A percentile compares a stretch with the other conserved stretches of the same genome.
phyloP scores from a whole-genome alignment of 2,329 filamentous ascomycete genomes.

The Cercospora sp. region DNA sequence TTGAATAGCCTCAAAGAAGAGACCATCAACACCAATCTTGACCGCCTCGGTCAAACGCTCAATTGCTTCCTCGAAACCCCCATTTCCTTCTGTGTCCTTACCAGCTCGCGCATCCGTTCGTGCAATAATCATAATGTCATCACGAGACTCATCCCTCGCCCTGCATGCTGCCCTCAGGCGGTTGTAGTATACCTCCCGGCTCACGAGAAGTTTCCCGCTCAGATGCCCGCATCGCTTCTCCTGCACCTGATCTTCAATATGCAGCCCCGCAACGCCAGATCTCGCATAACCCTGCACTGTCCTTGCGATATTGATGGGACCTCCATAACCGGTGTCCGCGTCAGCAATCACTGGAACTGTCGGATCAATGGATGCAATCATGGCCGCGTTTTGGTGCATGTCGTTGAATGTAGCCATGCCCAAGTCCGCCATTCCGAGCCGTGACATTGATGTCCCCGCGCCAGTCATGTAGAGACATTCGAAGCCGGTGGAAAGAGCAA shows the following conservation, averaged over 20 bases:
- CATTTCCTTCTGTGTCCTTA: slow-evolving; percentile 35
- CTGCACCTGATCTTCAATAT: slow-evolving; percentile 64
- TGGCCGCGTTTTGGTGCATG: slow-evolving; percentile 63
- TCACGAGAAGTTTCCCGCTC: slow-evolving; percentile 60
- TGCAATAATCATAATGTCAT: slow-evolving; percentile 65
- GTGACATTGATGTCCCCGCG: slow-evolving; percentile 61
- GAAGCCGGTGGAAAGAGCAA: slow-evolving; percentile 63
- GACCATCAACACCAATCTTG: slow-evolving; percentile 59
- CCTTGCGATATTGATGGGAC: slow-evolving; percentile 36
- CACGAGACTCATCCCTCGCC: slow-evolving; percentile 50
- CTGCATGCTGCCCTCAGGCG: slow-evolving; percentile 58
- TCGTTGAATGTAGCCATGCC: slow-evolving; percentile 62
- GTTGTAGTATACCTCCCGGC: slow-evolving; percentile 51
- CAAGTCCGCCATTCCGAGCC: slow-evolving; percentile 63
- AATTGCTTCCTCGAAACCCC: slow-evolving; percentile 60
- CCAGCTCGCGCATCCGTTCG: slow-evolving; percentile 61
- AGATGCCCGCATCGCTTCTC: slow-evolving; percentile 66
- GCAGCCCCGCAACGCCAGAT: slow-evolving; percentile 59
- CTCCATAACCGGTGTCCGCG: slow-evolving; percentile 60
- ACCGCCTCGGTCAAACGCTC: slow-evolving; percentile 53
- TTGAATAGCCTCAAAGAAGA: slow-evolving; percentile 60
- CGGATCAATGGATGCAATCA: slow-evolving; percentile 62
- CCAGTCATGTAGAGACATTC: slow-evolving; percentile 69
- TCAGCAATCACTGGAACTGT: slow-evolving; percentile 61
- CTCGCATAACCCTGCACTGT: slow-evolving; percentile 37